These are phyloP conservation scores for Aspergillus cavernicola DNA, from an alignment of 495 filamentous ascomycete species.

Conservation along the genomic window DNA sequence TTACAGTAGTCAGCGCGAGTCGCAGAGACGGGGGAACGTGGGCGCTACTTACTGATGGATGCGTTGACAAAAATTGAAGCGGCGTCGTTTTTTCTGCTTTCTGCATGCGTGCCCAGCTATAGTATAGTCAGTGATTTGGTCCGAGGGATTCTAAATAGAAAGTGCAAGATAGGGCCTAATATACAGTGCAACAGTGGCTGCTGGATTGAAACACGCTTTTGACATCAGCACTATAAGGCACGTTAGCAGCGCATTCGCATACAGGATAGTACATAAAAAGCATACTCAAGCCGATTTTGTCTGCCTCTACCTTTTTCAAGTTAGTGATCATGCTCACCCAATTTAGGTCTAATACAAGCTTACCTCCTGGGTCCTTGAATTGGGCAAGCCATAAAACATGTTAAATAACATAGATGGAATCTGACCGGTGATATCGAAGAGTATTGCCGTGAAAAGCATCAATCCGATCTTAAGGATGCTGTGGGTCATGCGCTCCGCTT, in stretches of 20 bases:
- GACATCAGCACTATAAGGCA: conserved; percentile 54
- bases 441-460: conserved; percentile 46
- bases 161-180: not conserved
- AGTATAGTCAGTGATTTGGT: not conserved
- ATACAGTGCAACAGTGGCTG: conserved; percentile 61
- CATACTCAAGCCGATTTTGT: conserved; percentile 78
- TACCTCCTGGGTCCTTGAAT: conserved; percentile 65
- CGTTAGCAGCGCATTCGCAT: conserved; percentile 27
- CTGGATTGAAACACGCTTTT: conserved; percentile 67
- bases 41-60: conserved; percentile 62
- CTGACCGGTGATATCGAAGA: conserved; percentile 49
- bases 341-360: not conserved
- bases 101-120: conserved; percentile 72
- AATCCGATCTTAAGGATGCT: conserved; percentile 53
- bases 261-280: conserved; percentile 24
- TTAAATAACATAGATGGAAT: conserved; percentile 47
- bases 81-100: conserved; percentile 49
- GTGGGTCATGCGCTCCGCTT: conserved; percentile 69
- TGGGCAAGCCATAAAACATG: conserved; percentile 63
- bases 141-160: not conserved
- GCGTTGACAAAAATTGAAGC: conserved; percentile 82
- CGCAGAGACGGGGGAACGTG: not conserved
- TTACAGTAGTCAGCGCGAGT: conserved; percentile 15
- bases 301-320: conserved; percentile 56
- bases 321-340: not conserved